Percentiles rank a stretch among this genome's conserved stretches.
Conservation (phyloP, 345 rosid species). For the Combretum micranthum region DNA sequence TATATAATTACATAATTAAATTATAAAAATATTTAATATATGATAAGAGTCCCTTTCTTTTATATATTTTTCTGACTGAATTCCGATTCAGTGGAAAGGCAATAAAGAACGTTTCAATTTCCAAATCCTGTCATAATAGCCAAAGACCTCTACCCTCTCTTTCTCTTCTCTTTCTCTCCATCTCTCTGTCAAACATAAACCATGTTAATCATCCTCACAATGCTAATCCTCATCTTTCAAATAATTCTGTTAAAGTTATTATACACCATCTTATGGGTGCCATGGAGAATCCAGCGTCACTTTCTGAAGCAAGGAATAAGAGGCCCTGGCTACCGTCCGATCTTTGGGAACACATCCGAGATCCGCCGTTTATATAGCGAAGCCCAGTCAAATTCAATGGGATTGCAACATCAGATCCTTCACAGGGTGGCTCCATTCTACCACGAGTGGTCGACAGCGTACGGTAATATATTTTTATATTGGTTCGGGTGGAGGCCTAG, state of each 20-base stretch:
- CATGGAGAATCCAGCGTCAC: conserved; percentile 45
- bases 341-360: conserved; percentile 60
- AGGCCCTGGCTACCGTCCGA: conserved; percentile 54
- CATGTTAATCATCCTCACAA: conserved; percentile 16
- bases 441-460: conserved; percentile 42
- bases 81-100: too few relatives aligned
- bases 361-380: conserved; percentile 28
- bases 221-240: conserved; percentile 12
- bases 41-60: too few relatives aligned
- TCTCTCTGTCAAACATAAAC: not conserved
- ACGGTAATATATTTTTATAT: conserved; percentile 58
- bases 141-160: too few relatives aligned
- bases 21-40: too few relatives aligned
- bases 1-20: too few relatives aligned
- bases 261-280: conserved; percentile 40
- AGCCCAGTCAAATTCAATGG: conserved; percentile 37
- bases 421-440: conserved; percentile 49
- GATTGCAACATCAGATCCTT: conserved; percentile 29
- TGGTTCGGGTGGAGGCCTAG: conserved; percentile 78
- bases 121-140: too few relatives aligned
- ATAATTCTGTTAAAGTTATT: conserved; percentile 25
- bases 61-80: too few relatives aligned
- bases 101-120: too few relatives aligned
- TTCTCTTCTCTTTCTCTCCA: not conserved
- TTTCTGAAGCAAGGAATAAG: conserved; percentile 39